Conservation (phyloP, 2,329 filamentous ascomycete species). For the Talaromyces sp. region DNA sequence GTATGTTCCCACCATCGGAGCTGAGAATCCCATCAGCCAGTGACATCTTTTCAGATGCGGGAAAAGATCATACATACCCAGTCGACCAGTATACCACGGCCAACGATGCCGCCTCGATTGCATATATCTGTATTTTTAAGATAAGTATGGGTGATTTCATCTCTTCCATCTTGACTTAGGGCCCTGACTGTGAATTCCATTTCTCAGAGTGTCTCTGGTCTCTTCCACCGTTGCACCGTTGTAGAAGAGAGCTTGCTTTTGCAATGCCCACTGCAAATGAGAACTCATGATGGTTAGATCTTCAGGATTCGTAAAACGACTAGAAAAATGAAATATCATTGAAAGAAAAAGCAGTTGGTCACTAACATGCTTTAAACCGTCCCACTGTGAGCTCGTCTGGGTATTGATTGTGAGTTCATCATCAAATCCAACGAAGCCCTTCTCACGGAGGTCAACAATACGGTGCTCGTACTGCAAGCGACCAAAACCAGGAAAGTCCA, state of each 20-base stretch:
- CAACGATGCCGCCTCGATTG: background rate
- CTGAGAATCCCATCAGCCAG: background rate
- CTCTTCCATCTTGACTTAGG: background rate
- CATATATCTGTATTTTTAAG: background rate
- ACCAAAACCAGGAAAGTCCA: background rate
- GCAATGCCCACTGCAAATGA: background rate
- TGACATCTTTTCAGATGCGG: background rate
- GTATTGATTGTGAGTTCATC: slow-evolving; percentile 2
- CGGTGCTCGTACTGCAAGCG: background rate
- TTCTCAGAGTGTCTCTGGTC: background rate
- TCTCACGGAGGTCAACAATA: background rate
- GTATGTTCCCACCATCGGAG: background rate
- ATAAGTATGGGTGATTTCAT: background rate
- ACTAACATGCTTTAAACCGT: slow-evolving; percentile 5
- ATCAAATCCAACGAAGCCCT: background rate
- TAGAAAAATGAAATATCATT: too few relatives aligned
- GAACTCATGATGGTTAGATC: too few relatives aligned
- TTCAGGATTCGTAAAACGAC: too few relatives aligned
- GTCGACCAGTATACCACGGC: background rate
- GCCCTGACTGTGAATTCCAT: slow-evolving; percentile 1
- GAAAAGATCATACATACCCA: background rate
- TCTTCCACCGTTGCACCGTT: background rate
- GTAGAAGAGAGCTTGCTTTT: background rate
- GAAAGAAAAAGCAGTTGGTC: background rate
- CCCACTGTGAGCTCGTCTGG: slow-evolving; percentile 4